Conservation (phyloP, 179 eudicot species). For the Actinidia polygama region DNA sequence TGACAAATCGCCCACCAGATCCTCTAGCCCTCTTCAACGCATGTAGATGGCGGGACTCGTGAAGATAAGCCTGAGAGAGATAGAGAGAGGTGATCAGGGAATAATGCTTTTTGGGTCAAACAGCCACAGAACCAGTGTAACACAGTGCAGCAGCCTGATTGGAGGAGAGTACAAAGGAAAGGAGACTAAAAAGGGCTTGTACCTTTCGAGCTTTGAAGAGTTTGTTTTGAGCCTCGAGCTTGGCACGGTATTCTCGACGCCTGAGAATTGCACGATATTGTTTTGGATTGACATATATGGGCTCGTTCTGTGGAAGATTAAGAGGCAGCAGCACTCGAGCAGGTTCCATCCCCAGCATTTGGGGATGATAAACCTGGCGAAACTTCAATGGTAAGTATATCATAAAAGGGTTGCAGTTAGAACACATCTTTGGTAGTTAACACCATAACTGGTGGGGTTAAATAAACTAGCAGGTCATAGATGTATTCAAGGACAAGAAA, state of each 20-base stretch:
- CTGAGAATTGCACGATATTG: slow-evolving; percentile 70
- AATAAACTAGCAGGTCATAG: slow-evolving; percentile 14
- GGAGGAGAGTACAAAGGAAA: background rate
- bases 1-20: slow-evolving; percentile 80
- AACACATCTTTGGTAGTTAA: slow-evolving; percentile 27
- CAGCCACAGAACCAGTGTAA: background rate
- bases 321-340: slow-evolving; percentile 69
- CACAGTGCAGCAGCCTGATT: background rate
- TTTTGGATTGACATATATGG: slow-evolving; percentile 74
- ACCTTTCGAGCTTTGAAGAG: slow-evolving; percentile 64
- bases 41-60: slow-evolving; percentile 81
- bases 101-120: slow-evolving; percentile 1
- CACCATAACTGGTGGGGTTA: slow-evolving; percentile 22
- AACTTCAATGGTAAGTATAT: slow-evolving; percentile 30
- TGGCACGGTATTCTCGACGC: slow-evolving; percentile 72
- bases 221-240: slow-evolving; percentile 82
- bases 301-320: slow-evolving; percentile 53
- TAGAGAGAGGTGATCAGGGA: background rate
- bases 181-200: slow-evolving; percentile 6
- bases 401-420: slow-evolving; percentile 35
- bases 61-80: slow-evolving; percentile 67
- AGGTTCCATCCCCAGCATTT: slow-evolving; percentile 46
- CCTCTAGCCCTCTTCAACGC: slow-evolving; percentile 80
- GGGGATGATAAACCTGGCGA: slow-evolving; percentile 42
- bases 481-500: slow-evolving; percentile 2